Base-by-base conservation (phyloP, 1,139 yeast species). In the Protomyces arabidopsidicola region DNA sequence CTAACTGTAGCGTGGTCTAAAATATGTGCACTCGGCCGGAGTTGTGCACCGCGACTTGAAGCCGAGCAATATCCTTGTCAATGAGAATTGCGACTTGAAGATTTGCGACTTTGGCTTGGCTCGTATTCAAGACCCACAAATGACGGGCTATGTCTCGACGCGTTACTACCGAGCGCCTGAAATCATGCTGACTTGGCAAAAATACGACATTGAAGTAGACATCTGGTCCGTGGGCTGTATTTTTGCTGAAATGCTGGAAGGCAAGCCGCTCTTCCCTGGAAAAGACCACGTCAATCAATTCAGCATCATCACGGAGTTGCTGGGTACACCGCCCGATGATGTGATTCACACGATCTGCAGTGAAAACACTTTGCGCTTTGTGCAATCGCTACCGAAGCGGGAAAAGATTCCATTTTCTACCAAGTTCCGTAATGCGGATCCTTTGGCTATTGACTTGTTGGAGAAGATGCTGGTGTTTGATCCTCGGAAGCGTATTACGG, bases 191-290 rank as follows among this genome's bases (percentile, higher is more conserved):
- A 91, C 98, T 31, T 93, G 99, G 99, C 99, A 93, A 76, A 91
- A 95, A 75, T 93, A 93, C 77, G 98, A 93, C 74, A 87, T 90
- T n/a, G 98, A 93, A 50, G 98, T 95, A 51, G 99, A 93, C 75
- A 88, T 93, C 71, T 93, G 99, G 99, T 88, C 96, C 18, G 97
- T 96, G n/a, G 99, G 98, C 18, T 93, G 99, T 77, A 93, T 93
- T 68, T 88, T 93, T 73, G 96, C 98, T 12, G 99, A 93, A 75
- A 93, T 95, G 97, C 88, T 93, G 70, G 97, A 93, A 75, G 98
- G 98, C n/a, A 91, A 90, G 75, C 98, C 99, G 1, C 79, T 93
- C 56, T 93, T 93, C 82, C 98, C 98, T 0, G 99, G 99, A 59
- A 90, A 90, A 75, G 98, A 95, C 75, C 99, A 93, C 74, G 98